phyloP scores from a whole-genome alignment of 2,329 filamentous ascomycete genomes.

The Fusarium veterinarium region DNA sequence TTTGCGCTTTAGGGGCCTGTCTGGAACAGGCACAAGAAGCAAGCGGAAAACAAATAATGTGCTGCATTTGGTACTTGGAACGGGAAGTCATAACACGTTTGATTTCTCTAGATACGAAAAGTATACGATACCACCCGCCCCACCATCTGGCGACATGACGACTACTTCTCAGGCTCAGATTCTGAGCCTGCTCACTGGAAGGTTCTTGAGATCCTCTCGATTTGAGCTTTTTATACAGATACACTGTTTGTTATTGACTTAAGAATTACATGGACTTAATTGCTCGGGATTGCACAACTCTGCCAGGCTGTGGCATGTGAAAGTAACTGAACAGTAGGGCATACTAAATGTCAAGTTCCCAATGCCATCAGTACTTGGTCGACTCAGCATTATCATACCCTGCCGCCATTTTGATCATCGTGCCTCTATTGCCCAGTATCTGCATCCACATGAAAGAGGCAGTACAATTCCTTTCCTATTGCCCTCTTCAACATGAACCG shows the following conservation, averaged over 20 bases:
- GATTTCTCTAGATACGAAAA: conserved; percentile 34
- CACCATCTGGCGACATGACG: conserved; percentile 3
- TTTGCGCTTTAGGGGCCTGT: conserved; percentile 45
- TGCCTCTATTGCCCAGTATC: neutral
- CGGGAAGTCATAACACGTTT: conserved; percentile 20
- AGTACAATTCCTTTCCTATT: neutral
- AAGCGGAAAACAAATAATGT: conserved; percentile 9
- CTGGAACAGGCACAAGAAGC: neutral
- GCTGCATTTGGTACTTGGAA: conserved; percentile 24
- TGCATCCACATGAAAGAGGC: neutral
- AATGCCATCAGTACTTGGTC: neutral
- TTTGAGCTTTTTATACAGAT: conserved; percentile 26
- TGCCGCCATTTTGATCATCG: neutral
- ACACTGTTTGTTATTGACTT: conserved; percentile 25
- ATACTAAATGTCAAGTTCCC: neutral
- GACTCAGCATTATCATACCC: neutral
- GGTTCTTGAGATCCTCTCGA: conserved; percentile 5
- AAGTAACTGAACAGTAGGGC: neutral
- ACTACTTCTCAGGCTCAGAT: conserved; percentile 26
- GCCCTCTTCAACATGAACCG: neutral
- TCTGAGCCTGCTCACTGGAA: conserved; percentile 15
- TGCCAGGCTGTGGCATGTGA: neutral
- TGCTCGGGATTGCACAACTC: neutral
- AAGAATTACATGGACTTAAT: neutral
- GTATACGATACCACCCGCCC: conserved; percentile 33